Evolutionary conservation across 2,329 filamentous ascomycete species (phyloP).

Genomic region (Cytospora mali): DNA sequence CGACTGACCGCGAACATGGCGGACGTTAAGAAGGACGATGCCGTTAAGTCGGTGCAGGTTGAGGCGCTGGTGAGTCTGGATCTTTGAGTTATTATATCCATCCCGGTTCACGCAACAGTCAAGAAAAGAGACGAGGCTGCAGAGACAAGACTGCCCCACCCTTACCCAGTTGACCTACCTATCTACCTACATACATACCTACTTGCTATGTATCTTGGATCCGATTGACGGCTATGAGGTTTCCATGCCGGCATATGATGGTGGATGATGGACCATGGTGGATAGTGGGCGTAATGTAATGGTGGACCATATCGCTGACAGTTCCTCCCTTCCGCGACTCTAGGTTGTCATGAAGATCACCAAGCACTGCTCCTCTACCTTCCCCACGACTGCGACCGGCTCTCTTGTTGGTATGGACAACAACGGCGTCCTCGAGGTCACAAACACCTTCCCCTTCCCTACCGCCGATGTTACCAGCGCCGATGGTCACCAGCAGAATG

Average conservation of each 20-base stretch:
- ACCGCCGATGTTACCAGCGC: conserved; percentile 70
- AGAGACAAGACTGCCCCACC: conserved; percentile 31
- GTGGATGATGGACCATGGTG: too few species aligned
- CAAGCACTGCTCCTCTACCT: conserved; percentile 86
- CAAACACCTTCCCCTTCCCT: conserved; percentile 94
- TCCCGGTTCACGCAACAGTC: conserved; percentile 38
- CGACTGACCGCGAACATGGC: conserved; percentile 52
- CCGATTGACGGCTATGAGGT: neutral
- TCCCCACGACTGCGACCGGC: conserved; percentile 87
- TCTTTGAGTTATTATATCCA: neutral
- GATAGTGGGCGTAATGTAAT: too few species aligned
- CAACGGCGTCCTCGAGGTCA: conserved; percentile 80
- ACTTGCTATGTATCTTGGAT: conserved; percentile 33
- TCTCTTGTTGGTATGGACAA: conserved; percentile 93
- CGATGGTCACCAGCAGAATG: conserved; percentile 76
- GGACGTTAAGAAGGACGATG: conserved; percentile 64
- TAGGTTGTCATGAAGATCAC: conserved; percentile 98
- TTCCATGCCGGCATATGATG: conserved; percentile 33
- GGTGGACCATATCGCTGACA: conserved; percentile 16
- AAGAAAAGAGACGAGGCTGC: neutral
- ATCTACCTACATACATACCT: conserved; percentile 36
- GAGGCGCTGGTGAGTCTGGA: conserved; percentile 80
- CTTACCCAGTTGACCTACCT: conserved; percentile 33
- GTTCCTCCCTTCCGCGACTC: neutral
- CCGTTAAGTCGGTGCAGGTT: conserved; percentile 87